phyloP scores from a whole-genome alignment of 176 grass and related monocot species.

The Triticum timopheevii region DNA sequence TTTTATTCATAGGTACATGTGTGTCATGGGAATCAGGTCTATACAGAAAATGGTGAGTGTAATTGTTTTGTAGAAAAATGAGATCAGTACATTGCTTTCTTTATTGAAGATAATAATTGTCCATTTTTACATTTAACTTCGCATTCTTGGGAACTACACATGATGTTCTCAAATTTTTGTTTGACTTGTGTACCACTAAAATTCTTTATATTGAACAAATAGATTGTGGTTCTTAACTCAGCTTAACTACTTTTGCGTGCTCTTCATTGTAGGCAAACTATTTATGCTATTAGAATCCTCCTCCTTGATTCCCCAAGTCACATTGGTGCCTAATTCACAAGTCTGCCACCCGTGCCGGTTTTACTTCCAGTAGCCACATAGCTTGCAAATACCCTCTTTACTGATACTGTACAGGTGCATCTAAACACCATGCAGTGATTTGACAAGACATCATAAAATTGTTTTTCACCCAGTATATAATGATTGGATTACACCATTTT shows the following conservation, averaged over 20 bases:
- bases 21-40: constrained; percentile 82
- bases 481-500: neutral
- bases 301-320: neutral
- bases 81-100: constrained; percentile 7
- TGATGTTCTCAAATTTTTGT: constrained; percentile 1
- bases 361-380: constrained; percentile 13
- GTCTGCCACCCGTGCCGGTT: neutral
- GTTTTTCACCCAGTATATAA: neutral
- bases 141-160: neutral
- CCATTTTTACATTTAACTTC: constrained; percentile 4
- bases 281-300: constrained; percentile 2
- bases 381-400: neutral
- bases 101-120: neutral
- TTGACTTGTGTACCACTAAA: neutral
- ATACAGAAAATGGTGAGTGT: constrained; percentile 86
- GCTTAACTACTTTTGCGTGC: neutral
- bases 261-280: neutral
- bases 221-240: neutral
- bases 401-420: neutral
- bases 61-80: constrained; percentile 12
- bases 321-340: constrained; percentile 8
- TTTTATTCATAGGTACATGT: constrained; percentile 74
- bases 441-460: neutral
- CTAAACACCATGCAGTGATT: constrained; percentile 5
- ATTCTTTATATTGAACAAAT: neutral